A percentile compares a stretch with the other conserved stretches of the same genome.
Conservation (phyloP, 345 rosid species). For the Durio zibethinus region DNA sequence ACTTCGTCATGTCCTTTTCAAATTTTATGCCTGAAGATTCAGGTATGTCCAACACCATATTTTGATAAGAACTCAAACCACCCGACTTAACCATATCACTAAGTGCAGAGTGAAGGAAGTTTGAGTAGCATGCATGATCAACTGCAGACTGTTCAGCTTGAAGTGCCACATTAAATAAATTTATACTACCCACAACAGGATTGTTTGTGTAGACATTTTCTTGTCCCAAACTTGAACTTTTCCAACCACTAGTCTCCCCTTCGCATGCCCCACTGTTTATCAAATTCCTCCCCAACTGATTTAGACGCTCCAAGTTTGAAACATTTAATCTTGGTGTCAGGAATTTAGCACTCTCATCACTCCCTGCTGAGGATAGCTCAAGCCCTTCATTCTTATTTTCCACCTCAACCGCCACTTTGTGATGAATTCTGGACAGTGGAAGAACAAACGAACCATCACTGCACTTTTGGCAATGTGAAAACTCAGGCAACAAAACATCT, state of each 20-base stretch:
- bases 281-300: slow-evolving; percentile 35
- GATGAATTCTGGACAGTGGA: slow-evolving; percentile 31
- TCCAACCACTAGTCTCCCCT: slow-evolving; percentile 45
- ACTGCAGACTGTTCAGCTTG: slow-evolving; percentile 42
- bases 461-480: slow-evolving; percentile 30
- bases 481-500: slow-evolving; percentile 26
- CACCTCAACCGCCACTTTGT: slow-evolving; percentile 31
- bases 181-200: slow-evolving; percentile 27
- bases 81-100: slow-evolving; percentile 30
- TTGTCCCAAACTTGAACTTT: slow-evolving; percentile 26
- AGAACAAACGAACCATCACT: slow-evolving; percentile 26
- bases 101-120: slow-evolving; percentile 33
- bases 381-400: slow-evolving; percentile 35
- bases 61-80: slow-evolving; percentile 26
- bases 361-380: slow-evolving; percentile 27
- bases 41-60: slow-evolving; percentile 28
- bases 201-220: slow-evolving; percentile 34
- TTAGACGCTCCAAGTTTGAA: slow-evolving; percentile 33
- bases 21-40: slow-evolving; percentile 37
- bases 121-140: slow-evolving; percentile 25
- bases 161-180: slow-evolving; percentile 35
- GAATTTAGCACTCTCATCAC: neutral
- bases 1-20: slow-evolving; percentile 30
- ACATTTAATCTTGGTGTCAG: neutral
- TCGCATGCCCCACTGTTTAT: slow-evolving; percentile 21